Percentiles rank a stretch among this genome's conserved stretches.
These are phyloP conservation scores for Trichothecium sympodiale DNA, from an alignment of 2,329 filamentous ascomycete genomes.

Conservation along the genomic window DNA sequence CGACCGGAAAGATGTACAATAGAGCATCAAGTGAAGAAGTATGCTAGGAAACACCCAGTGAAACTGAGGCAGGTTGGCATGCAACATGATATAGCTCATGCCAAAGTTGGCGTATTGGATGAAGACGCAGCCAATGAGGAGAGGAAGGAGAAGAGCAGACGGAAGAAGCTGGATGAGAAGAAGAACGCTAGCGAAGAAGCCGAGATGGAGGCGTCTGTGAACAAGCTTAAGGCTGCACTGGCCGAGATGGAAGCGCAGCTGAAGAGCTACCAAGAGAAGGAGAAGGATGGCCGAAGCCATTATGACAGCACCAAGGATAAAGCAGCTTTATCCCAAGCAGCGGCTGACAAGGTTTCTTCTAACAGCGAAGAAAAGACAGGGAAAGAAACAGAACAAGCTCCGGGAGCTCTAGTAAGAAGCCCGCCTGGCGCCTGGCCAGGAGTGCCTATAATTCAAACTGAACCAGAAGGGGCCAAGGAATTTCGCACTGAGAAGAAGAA, in stretches of 20 bases:
- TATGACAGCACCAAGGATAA: no score
- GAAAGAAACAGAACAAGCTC: conserved; percentile 8
- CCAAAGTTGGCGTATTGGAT: conserved; percentile 42
- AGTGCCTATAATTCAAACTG: no score
- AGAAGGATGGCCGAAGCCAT: no score
- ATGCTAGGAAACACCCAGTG: conserved; percentile 37
- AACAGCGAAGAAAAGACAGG: conserved; percentile 11
- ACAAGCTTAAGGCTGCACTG: not conserved
- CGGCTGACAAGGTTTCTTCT: no score
- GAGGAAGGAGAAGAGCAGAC: conserved; percentile 14
- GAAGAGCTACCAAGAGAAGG: no score
- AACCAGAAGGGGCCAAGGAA: no score
- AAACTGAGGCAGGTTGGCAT: conserved; percentile 52
- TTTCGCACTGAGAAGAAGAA: no score
- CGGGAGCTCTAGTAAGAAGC: conserved; percentile 3
- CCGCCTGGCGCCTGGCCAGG: no score
- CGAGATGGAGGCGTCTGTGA: conserved; percentile 1
- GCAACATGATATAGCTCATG: conserved; percentile 50
- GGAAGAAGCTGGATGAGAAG: conserved; percentile 13
- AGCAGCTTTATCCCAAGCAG: no score
- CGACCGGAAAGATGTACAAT: conserved; percentile 34
- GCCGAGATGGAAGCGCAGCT: no score
- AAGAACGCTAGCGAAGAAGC: conserved; percentile 12
- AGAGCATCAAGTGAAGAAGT: conserved; percentile 46
- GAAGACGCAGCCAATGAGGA: conserved; percentile 28